phyloP scores from a whole-genome alignment of 139 green algal species.

The Chlamydomonas sp. region DNA sequence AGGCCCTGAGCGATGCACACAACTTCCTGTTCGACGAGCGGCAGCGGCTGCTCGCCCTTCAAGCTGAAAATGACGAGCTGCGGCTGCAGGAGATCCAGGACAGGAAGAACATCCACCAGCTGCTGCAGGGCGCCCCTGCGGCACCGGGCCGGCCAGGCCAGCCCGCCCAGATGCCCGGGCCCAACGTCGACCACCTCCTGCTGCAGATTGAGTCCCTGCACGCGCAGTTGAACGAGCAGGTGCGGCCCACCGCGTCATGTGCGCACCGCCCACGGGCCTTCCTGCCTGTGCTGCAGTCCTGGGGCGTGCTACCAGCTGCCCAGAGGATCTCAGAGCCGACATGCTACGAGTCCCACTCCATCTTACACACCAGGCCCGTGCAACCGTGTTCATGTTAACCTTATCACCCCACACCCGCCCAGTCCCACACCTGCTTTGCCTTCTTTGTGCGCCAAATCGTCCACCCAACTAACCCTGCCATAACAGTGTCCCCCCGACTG shows the following conservation, averaged over 20 bases:
- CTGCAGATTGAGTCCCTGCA: conserved; percentile 85
- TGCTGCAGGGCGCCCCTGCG: conserved; percentile 53
- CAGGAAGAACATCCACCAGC: conserved; percentile 79
- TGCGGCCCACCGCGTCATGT: conserved; percentile 21
- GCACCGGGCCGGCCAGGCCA: not conserved
- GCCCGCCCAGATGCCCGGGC: not conserved
- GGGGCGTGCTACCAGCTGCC: too few relatives aligned
- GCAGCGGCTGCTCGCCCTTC: conserved; percentile 80
- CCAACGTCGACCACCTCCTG: conserved; percentile 70
- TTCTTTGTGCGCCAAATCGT: too few relatives aligned
- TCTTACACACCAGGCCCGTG: too few relatives aligned
- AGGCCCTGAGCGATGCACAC: conserved; percentile 87
- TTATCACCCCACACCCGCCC: too few relatives aligned
- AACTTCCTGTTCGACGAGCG: conserved; percentile 89
- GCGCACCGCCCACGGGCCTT: not conserved
- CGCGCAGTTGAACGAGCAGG: conserved; percentile 86
- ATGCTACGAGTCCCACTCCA: too few relatives aligned
- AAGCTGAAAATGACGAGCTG: conserved; percentile 87
- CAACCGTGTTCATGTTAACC: too few relatives aligned
- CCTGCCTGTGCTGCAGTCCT: too few relatives aligned
- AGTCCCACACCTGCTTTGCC: too few relatives aligned
- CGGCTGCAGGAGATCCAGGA: conserved; percentile 80
- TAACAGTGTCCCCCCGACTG: too few relatives aligned
- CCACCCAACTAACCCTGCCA: too few relatives aligned
- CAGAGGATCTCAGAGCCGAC: too few relatives aligned